Base-by-base conservation (phyloP, 805 yeast genomes). In the Candida ortonii region DNA sequence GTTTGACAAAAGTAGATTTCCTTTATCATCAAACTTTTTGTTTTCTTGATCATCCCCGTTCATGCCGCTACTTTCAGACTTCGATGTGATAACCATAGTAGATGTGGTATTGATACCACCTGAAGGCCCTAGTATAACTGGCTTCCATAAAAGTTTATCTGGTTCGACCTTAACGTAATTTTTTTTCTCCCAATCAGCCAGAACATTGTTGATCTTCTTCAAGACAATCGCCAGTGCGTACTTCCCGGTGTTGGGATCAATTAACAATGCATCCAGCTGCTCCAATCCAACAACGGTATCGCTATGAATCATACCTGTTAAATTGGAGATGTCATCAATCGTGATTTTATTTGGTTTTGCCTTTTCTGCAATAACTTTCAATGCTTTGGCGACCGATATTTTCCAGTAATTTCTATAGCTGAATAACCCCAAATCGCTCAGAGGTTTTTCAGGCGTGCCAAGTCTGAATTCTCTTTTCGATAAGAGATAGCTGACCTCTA, bases 381-480 rank as follows among this genome's bases (percentile, higher is more conserved):
- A 59, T 27, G 64, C 67, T 25, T 61, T 68, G 7, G 93, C 72
- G 6, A 87, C 62, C 4, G 80, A 67, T 1, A 76, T 62, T 46
- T 74, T 80, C 97, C 97, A 93, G 58, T 84, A 90, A 48, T 78
- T 84, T 43, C 94, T 65, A 58, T 90, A 93, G 41, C 96, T 84
- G 19, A 84, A 59, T 32, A 88, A 62, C 0, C 98, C 98, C 35
- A 90, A 63, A 44, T 84, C 89, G 46, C 93, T 81, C 38, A 90
- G 67, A 0, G 98, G 98, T 53, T 89, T 90, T 51, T 93, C 98
- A 0, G 98, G 98, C 0, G 97, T 84, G 0, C 97, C 98, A 36
- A 73, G 71, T 43, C 80, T 81, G 47, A 72, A 78, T 55, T 90
- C 97, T 38, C 76, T 69, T 33, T 82, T 66, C 1, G 93, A 74